Conservation (phyloP, 352 stramenopile species). For the Globisporangium radiosum region DNA sequence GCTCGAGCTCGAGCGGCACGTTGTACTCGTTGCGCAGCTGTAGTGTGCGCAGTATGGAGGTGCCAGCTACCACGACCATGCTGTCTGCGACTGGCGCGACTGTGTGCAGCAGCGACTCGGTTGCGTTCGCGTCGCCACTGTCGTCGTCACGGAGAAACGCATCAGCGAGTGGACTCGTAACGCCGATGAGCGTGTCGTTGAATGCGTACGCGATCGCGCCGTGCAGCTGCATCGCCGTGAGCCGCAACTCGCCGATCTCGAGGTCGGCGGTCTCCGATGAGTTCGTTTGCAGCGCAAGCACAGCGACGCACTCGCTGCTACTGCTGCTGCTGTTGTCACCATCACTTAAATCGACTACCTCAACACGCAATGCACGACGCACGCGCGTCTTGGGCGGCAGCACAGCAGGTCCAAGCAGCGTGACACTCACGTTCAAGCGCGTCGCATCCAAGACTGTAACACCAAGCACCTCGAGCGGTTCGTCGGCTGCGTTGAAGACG, state of each 20-base stretch:
- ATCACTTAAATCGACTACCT: not conserved
- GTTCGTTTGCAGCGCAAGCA: conserved; percentile 35
- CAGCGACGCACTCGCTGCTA: conserved; percentile 13
- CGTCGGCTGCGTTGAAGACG: conserved; percentile 32
- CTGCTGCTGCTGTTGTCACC: not conserved
- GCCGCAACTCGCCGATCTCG: conserved; percentile 11
- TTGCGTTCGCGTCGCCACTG: conserved; percentile 1
- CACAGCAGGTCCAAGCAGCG: conserved; percentile 22
- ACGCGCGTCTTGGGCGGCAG: conserved; percentile 31
- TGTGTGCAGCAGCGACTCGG: not conserved
- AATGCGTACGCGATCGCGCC: conserved; percentile 21
- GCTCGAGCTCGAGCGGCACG: conserved; percentile 30
- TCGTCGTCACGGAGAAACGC: not conserved
- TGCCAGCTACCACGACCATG: conserved; percentile 7
- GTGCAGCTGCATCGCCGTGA: conserved; percentile 22
- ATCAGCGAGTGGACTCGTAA: not conserved
- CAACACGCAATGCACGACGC: conserved; percentile 24
- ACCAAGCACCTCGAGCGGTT: conserved; percentile 30
- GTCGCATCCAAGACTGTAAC: conserved; percentile 19
- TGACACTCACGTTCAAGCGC: conserved; percentile 20
- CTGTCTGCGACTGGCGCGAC: not conserved
- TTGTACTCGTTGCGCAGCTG: conserved; percentile 32
- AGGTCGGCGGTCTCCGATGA: conserved; percentile 8
- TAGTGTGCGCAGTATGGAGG: conserved; percentile 1
- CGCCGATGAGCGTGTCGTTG: conserved; percentile 25